Evolutionary conservation across 495 filamentous ascomycete species (phyloP).

Genomic region (Lasiosphaeris hirsuta): DNA sequence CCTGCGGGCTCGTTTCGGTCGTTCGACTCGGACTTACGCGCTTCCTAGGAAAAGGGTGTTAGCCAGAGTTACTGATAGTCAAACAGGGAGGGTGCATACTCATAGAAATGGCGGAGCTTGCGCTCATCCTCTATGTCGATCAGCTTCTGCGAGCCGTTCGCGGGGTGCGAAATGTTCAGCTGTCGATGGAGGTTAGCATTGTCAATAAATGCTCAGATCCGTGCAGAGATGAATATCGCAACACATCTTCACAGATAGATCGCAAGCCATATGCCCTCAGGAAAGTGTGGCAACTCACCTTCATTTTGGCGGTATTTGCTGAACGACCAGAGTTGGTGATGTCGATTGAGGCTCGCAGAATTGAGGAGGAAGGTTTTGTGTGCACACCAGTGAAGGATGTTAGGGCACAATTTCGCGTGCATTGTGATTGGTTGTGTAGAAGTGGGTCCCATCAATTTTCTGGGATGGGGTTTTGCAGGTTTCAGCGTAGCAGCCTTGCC

Average conservation of each 20-base stretch:
- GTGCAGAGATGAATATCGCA: background rate
- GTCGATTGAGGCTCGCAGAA: constrained; percentile 27
- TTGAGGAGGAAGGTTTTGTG: constrained; percentile 35
- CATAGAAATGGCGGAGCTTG: constrained; percentile 58
- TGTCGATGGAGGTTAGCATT: constrained; percentile 34
- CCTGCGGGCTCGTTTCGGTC: constrained; percentile 6
- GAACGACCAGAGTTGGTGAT: constrained; percentile 33
- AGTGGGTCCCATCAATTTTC: constrained; percentile 4
- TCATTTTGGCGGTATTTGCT: constrained; percentile 38
- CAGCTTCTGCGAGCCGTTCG: constrained; percentile 98
- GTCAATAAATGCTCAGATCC: background rate
- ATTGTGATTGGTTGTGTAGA: constrained; percentile 19
- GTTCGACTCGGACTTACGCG: constrained; percentile 30
- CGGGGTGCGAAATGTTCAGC: constrained; percentile 97
- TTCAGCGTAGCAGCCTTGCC: background rate
- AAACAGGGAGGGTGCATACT: constrained; percentile 40
- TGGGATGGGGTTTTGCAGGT: background rate
- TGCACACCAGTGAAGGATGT: constrained; percentile 23
- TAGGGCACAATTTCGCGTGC: constrained; percentile 28
- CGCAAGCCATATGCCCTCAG: no score
- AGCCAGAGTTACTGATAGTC: background rate
- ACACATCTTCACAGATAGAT: background rate
- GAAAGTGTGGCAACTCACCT: constrained; percentile 22
- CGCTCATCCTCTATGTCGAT: constrained; percentile 99
- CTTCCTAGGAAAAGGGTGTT: constrained; percentile 27